Evolutionary conservation across 306 rosid genomes (phyloP).

Genomic region (Malus sieversii): DNA sequence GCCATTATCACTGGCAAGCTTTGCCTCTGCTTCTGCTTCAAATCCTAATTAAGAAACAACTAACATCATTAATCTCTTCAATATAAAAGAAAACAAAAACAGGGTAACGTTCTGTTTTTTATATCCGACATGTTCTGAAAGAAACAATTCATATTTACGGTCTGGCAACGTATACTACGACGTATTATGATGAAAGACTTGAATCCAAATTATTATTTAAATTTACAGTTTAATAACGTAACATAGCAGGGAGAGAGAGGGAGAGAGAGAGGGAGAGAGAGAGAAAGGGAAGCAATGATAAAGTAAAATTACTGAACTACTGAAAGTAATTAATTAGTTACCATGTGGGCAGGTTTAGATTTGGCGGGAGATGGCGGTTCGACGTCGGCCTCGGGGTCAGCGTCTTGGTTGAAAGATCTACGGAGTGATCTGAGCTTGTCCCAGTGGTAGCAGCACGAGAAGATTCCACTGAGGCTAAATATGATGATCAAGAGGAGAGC

Average conservation of each 20-base stretch:
- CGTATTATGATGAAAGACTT: neutral
- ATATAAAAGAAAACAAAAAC: neutral
- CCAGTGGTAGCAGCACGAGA: constrained; percentile 98
- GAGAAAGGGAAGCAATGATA: neutral
- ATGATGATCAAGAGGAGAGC: constrained; percentile 76
- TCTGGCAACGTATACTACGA: neutral
- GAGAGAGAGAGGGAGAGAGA: neutral
- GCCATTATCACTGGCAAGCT: constrained; percentile 91
- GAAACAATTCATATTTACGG: neutral
- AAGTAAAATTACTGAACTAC: neutral
- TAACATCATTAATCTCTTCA: neutral
- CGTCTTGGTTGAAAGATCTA: constrained; percentile 27
- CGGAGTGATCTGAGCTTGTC: constrained; percentile 79
- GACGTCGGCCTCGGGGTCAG: constrained; percentile 18
- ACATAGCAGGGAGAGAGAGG: neutral
- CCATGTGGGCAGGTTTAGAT: constrained; percentile 30
- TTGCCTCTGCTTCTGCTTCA: constrained; percentile 28
- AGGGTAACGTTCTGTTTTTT: neutral
- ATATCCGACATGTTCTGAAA: neutral
- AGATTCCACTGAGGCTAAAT: constrained; percentile 88
- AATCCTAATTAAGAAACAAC: constrained; percentile 24
- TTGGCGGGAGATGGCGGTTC: constrained; percentile 34
- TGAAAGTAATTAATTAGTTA: constrained; percentile 7
- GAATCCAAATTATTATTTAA: no score
- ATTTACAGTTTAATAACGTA: neutral